Base-by-base conservation (phyloP, 306 rosid genomes). In the Prosopis cineraria region DNA sequence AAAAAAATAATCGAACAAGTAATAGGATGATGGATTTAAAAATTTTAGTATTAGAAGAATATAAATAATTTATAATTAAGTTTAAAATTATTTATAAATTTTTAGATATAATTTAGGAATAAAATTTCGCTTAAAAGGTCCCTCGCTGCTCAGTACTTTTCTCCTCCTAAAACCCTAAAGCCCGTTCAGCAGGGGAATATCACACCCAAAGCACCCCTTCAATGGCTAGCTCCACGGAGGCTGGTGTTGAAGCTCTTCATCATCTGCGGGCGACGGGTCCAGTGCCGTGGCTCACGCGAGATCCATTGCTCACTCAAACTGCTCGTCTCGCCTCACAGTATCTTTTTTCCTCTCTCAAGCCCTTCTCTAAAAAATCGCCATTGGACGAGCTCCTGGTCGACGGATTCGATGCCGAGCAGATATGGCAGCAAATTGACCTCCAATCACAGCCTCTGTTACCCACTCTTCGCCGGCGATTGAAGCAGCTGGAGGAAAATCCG, bases 401-500 rank as follows among this genome's bases (percentile, higher is more conserved):
- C 2, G 94, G 96, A 5, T 95, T 88, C 84, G 99, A 95, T 75
- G 90, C 89, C 3, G 99, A 95, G 84, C 99, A 95, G 89, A 91
- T 95, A 83, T 95, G 99, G 99, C 97, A 95, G 78, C 99, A 95
- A 83, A 89, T 91, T 31, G 99, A 95, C 58, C 84, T 95, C 72
- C 98, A 89, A 83, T 85, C 98, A 0, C 93, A 89, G 80, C 97
- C 98, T 10, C 88, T 95, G 0, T 20, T 95, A 40, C 82, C 91
- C 72, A 76, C 76, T 10, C 73, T 95, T 44, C 90, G 89, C 55
- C 92, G 99, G 70, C 91, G 88, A 14, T 31, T 93, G 85, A 93
- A 84, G 75, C 90, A 83, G 62, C 65, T 87, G 52, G 84, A 72
- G 34, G 87, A 89, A 70, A 85, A 87, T 34, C 96, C 96, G 5